Conservation (phyloP, 2,329 filamentous ascomycete genomes). For the Xylaria polymorpha region DNA sequence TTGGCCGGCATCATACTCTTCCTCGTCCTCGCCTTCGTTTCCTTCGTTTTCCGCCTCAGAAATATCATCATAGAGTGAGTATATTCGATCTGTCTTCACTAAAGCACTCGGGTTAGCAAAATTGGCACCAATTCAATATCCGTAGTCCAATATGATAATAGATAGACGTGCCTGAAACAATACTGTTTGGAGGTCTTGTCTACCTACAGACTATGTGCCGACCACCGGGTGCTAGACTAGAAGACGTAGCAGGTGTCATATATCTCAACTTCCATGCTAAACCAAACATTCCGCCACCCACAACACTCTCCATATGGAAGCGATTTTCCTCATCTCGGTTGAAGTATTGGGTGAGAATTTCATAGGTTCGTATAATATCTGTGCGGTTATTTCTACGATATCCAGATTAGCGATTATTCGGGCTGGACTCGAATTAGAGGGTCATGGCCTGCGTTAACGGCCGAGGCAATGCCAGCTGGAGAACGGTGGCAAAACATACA, state of each 20-base stretch:
- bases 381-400: background rate
- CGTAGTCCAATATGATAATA: background rate
- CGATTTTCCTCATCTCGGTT: conserved; percentile 19
- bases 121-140: background rate
- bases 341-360: conserved; percentile 15
- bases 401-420: background rate
- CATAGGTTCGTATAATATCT: background rate
- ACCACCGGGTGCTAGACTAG: background rate
- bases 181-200: background rate
- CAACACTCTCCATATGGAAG: conserved; percentile 9
- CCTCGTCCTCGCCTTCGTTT: background rate
- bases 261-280: conserved; percentile 31
- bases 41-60: background rate
- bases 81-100: conserved; percentile 21
- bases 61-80: background rate
- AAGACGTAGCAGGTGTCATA: background rate
- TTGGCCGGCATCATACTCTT: background rate
- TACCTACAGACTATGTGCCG: conserved; percentile 18
- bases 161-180: background rate
- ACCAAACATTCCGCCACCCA: background rate
- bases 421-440: too few relatives aligned
- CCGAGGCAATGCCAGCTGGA: background rate
- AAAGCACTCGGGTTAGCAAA: background rate
- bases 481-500: too few relatives aligned
- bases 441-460: background rate